Evolutionary conservation across 768 basidiomycete species (phyloP), one percentile per base, ranked within the genome.

Genomic region (Calocybe cyanea): DNA sequence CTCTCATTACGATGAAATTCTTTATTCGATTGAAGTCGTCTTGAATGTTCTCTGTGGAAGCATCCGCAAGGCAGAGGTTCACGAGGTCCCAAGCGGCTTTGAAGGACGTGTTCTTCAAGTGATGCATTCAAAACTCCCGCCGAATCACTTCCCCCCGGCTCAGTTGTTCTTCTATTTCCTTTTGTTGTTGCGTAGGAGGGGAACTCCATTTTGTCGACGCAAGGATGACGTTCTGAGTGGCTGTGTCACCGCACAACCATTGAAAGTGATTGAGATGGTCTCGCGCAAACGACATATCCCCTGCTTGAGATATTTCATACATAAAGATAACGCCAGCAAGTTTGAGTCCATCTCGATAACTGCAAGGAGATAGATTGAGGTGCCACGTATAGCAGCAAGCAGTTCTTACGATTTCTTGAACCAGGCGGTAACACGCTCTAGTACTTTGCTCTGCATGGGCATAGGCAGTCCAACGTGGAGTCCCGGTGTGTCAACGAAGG

Each of bases 191-290:
- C 18, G 34, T 44, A 1, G 45, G 42, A 44, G 45, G 45, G 8
- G 38, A 23, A 11, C 43, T 39, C 52, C 52, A 53, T 20, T 53
- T 53, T 14, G 52, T 50, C n/a, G 52, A 46, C 11, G 49, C 48
- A 1, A 53, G 45, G 7, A 53, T 25, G 28, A 53, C 46, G 15
- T 53, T 53, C 23, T 49, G 33, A 1, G 48, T 53, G 17, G 45
- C 45, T 2, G 28, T 37, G 7, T 37, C 38, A 2, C 48, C 52
- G n/a, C 52, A 53, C 18, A 50, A 35, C 6, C 25, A 36, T 7
- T 49, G 48, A 21, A 53, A 53, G 7, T 43, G 19, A 30, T 49
- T 45, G 6, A 53, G 45, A 33, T 53, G 46, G 18, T 38, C 31
- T n/a, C 48, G 45, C 0, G 41, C 48, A 17, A 41, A 17, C 7